Conservation (phyloP, 352 stramenopile genomes). For the Phytophthora hibernalis region DNA sequence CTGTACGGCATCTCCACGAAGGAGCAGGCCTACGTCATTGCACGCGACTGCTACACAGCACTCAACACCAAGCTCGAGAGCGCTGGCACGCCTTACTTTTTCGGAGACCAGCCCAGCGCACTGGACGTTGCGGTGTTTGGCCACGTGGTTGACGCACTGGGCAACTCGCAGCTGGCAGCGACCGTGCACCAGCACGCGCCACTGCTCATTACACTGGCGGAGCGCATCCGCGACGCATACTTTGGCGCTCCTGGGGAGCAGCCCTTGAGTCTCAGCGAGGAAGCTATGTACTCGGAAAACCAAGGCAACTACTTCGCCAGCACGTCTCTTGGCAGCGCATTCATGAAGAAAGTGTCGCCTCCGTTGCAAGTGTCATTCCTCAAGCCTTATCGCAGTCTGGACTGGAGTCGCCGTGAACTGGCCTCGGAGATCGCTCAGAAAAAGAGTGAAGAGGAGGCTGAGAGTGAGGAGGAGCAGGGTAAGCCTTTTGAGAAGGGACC, state of each 20-base stretch:
- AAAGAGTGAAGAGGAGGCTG: conserved; percentile 47
- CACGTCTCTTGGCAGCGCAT: conserved; percentile 47
- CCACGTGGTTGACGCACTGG: conserved; percentile 81
- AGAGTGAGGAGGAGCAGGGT: conserved; percentile 32
- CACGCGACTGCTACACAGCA: conserved; percentile 85
- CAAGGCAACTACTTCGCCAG: conserved; percentile 70
- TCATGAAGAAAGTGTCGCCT: conserved; percentile 76
- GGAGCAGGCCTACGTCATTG: conserved; percentile 84
- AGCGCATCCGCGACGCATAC: conserved; percentile 76
- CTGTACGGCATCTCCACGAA: conserved; percentile 68
- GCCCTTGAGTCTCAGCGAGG: conserved; percentile 45
- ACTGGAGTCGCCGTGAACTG: conserved; percentile 83
- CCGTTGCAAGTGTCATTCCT: conserved; percentile 74
- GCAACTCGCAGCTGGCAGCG: conserved; percentile 72
- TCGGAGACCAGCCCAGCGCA: conserved; percentile 67
- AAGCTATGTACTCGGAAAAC: conserved; percentile 74
- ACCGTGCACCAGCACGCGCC: conserved; percentile 81
- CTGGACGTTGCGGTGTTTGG: conserved; percentile 86
- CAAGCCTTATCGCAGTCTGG: conserved; percentile 81
- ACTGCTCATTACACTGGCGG: conserved; percentile 73
- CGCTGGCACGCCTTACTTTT: conserved; percentile 70
- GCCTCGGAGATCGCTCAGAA: conserved; percentile 60
- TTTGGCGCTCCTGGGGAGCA: conserved; percentile 57
- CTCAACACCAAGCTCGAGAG: conserved; percentile 83
- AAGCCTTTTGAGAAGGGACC: conserved; percentile 76